Base-by-base conservation (phyloP, 1,284 basidiomycete genomes). In the Marasmius fiardii region DNA sequence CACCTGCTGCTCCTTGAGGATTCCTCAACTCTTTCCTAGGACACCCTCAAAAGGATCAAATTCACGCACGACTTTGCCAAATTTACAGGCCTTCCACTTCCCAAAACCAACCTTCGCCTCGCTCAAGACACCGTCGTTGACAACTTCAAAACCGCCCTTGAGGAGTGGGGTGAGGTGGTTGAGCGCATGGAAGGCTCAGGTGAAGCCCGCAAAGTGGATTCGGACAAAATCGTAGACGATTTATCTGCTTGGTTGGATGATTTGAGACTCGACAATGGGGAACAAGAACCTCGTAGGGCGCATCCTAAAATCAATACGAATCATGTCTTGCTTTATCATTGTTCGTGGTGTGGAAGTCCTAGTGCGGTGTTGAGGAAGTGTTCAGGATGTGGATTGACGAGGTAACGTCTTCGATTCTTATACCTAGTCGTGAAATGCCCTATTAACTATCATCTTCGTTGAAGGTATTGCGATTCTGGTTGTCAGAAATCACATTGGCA, bases 181-280 rank as follows among this genome's bases (percentile, higher is more conserved):
- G 61, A 63, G n/a, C 69, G 69, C 34, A 68, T 76, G 33, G 74
- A 75, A 55, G 61, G 61, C 14, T 60, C 66, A 45, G 54, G 51
- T 16, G 61, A 60, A 11, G 39, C 59, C n/a, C 49, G 55, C n/a
- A 60, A 60, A 34, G 49, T 51, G 11, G 44, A 55, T 44, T 58
- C 70, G 1, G 69, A 69, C 51, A 75, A 74, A 44, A 68, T 74
- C 1, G 78, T 82, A 52, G 81, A 84, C 60, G 79, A 81, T 49
- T 74, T 86, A 3, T 75, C 77, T 0, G 73, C 72, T 0, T 86
- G 84, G 83, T 64, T 85, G 39, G 79, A 79, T 12, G 72, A 79
- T 21, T 65, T 79, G 50, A 66, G 73, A 34, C 55, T 79, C 47
- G 74, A 78, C 4, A 74, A 78, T 43, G 77, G 70, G 2, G 67